These are phyloP conservation scores for Fusarium sp. DNA, from an alignment of 2,329 filamentous ascomycete genomes.

Conservation along the genomic window DNA sequence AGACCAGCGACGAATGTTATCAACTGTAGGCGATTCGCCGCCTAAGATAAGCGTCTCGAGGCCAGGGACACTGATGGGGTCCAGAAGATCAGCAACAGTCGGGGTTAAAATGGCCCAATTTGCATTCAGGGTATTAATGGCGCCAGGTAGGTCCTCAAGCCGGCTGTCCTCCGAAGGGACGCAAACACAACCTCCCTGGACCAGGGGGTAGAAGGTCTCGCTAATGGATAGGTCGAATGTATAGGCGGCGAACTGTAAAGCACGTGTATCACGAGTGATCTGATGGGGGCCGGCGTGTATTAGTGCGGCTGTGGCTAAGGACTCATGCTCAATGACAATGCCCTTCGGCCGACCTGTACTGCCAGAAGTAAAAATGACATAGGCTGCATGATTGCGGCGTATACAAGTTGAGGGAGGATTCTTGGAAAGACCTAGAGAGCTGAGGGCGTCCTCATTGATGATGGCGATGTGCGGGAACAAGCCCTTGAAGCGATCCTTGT, in stretches of 20 bases:
- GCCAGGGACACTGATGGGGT: not conserved
- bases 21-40: not conserved
- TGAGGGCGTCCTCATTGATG: not conserved
- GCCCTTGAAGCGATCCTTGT: not conserved
- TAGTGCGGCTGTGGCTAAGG: not conserved
- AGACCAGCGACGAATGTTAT: not conserved
- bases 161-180: not conserved
- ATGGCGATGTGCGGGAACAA: not conserved
- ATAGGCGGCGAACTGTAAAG: constrained; percentile 1
- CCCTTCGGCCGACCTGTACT: not conserved
- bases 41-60: not conserved
- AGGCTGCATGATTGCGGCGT: not conserved
- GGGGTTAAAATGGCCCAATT: not conserved
- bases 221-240: not conserved
- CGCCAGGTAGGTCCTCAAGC: not conserved
- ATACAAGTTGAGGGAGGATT: not conserved
- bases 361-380: not conserved
- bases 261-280: not conserved
- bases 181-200: not conserved
- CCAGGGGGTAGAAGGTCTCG: not conserved
- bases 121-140: not conserved
- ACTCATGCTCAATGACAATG: not conserved
- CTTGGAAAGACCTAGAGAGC: not conserved
- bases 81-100: not conserved
- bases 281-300: not conserved